Evolutionary conservation across 495 filamentous ascomycete species (phyloP).

Genomic region (Beverwykella pulmonaria): DNA sequence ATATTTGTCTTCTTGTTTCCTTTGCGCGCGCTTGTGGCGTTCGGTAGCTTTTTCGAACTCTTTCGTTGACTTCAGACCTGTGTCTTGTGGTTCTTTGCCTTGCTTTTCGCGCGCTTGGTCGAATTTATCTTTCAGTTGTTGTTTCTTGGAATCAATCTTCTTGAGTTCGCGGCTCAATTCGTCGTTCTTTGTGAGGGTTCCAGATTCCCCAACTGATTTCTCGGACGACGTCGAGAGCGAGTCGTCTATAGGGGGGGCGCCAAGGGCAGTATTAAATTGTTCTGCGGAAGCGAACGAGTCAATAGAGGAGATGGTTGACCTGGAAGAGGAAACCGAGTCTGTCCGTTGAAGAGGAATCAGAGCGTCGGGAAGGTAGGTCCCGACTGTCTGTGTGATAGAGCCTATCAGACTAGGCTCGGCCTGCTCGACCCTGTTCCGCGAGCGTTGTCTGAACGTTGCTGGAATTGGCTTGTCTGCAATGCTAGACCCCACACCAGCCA

Average conservation of each 20-base stretch:
- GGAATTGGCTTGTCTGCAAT: constrained; percentile 28
- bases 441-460: constrained; percentile 9
- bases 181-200: constrained; percentile 39
- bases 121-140: constrained; percentile 71
- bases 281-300: constrained; percentile 46
- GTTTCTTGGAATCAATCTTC: constrained; percentile 72
- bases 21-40: constrained; percentile 60
- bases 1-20: constrained; percentile 67
- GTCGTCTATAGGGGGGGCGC: constrained; percentile 1
- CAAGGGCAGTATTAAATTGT: constrained; percentile 38
- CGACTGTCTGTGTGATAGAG: constrained; percentile 17
- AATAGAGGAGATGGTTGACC: constrained; percentile 22
- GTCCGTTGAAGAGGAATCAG: constrained; percentile 26
- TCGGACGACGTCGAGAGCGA: constrained; percentile 15
- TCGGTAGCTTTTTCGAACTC: constrained; percentile 57
- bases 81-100: constrained; percentile 58
- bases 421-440: background rate
- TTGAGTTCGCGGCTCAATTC: constrained; percentile 70
- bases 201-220: constrained; percentile 35
- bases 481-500: constrained; percentile 35
- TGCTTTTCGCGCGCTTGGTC: constrained; percentile 52
- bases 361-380: constrained; percentile 19
- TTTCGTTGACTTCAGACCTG: constrained; percentile 45
- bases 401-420: constrained; percentile 10
- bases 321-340: constrained; percentile 19